Evolutionary conservation across 2,329 filamentous ascomycete species (phyloP).

Genomic region (Drechslerella stenobrocha): DNA sequence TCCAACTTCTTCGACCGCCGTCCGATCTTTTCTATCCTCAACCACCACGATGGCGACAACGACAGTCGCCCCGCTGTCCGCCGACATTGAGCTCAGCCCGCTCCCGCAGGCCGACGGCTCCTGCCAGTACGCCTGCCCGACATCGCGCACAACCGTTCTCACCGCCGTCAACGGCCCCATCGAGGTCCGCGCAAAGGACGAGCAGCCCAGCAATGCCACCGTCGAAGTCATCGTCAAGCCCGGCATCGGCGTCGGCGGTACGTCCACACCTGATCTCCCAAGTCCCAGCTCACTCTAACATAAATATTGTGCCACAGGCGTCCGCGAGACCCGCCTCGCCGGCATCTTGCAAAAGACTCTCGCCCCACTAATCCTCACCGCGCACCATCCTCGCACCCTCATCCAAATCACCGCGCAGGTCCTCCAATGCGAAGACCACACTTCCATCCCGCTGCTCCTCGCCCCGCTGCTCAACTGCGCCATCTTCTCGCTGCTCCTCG

Average conservation of each 20-base stretch:
- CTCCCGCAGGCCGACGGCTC: conserved; percentile 78
- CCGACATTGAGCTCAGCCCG: conserved; percentile 43
- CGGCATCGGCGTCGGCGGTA: conserved; percentile 78
- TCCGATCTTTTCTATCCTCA: conserved; percentile 24
- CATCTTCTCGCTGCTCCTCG: conserved; percentile 76
- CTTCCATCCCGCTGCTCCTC: conserved; percentile 70
- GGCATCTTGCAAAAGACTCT: conserved; percentile 72
- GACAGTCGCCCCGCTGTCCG: conserved; percentile 12
- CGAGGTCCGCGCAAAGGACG: conserved; percentile 84
- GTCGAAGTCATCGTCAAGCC: conserved; percentile 90
- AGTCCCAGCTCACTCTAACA: conserved; percentile 38
- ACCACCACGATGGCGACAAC: conserved; percentile 14
- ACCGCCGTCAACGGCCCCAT: conserved; percentile 90
- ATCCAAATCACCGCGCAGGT: conserved; percentile 83
- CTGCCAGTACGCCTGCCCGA: conserved; percentile 63
- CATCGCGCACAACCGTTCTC: conserved; percentile 74
- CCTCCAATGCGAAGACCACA: conserved; percentile 67
- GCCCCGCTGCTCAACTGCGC: conserved; percentile 80
- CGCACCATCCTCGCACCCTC: conserved; percentile 74
- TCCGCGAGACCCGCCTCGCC: conserved; percentile 80
- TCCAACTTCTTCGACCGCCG: conserved; percentile 25
- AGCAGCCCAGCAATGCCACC: conserved; percentile 85
- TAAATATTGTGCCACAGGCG: conserved; percentile 57
- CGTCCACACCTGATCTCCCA: conserved; percentile 30
- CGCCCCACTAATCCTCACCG: conserved; percentile 72